Conservation (phyloP, 768 basidiomycete species). For the Amanita thiersii region DNA sequence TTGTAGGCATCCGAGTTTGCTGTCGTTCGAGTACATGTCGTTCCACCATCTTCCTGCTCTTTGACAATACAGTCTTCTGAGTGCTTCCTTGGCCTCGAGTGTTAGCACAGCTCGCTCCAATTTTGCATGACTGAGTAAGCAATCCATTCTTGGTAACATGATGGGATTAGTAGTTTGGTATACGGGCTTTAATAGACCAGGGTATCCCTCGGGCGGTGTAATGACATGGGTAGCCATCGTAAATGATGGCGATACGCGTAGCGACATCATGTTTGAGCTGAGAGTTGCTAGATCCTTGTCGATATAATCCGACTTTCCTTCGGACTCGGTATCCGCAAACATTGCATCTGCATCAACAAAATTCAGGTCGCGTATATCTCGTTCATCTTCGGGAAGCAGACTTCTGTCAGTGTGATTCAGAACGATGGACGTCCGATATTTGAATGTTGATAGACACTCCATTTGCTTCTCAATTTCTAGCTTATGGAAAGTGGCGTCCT, state of each 20-base stretch:
- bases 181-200: slow-evolving; percentile 25
- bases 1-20: slow-evolving; percentile 41
- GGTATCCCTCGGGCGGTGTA: slow-evolving; percentile 25
- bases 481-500: slow-evolving; percentile 17
- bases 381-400: slow-evolving; percentile 41
- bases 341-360: slow-evolving; percentile 27
- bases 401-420: slow-evolving; percentile 62
- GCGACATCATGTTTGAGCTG: slow-evolving; percentile 11
- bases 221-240: slow-evolving; percentile 71
- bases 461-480: slow-evolving; percentile 31
- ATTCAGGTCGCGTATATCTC: slow-evolving; percentile 61
- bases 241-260: slow-evolving; percentile 38
- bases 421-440: slow-evolving; percentile 49
- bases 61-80: slow-evolving; percentile 35
- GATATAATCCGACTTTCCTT: background rate
- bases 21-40: slow-evolving; percentile 25
- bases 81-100: slow-evolving; percentile 38
- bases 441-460: slow-evolving; percentile 41
- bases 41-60: slow-evolving; percentile 34
- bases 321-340: background rate
- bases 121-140: slow-evolving; percentile 46
- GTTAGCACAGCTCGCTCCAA: slow-evolving; percentile 61
- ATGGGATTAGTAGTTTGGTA: slow-evolving; percentile 75
- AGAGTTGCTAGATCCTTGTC: slow-evolving; percentile 6
- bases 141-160: slow-evolving; percentile 36